Conservation (phyloP, 148 eudicot genomes). For the Persicaria maculosa region DNA sequence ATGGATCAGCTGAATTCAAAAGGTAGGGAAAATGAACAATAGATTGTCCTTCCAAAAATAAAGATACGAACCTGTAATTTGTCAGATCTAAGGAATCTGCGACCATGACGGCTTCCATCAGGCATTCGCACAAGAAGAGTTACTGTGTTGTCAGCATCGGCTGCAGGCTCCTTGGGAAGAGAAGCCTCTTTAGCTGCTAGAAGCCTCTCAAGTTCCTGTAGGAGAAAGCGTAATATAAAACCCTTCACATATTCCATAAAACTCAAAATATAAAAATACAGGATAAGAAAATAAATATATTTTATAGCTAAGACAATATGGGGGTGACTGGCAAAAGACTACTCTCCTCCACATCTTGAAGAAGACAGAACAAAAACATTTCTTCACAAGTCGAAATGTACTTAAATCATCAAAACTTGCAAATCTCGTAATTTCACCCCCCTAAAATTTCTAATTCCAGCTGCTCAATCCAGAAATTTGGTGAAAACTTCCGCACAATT, state of each 20-base stretch:
- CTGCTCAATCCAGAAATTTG: not conserved
- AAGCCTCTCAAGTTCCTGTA: slow-evolving; percentile 86
- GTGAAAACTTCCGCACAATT: slow-evolving; percentile 9
- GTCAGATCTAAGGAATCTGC: slow-evolving; percentile 71
- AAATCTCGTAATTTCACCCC: not conserved
- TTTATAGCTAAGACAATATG: no score
- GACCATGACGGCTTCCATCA: slow-evolving; percentile 84
- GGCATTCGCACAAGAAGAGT: slow-evolving; percentile 92
- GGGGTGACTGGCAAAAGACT: not conserved
- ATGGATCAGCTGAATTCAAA: slow-evolving; percentile 16
- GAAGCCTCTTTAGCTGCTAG: slow-evolving; percentile 91
- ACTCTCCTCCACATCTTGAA: not conserved
- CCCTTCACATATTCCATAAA: not conserved
- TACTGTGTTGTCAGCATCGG: slow-evolving; percentile 68
- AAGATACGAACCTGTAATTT: slow-evolving; percentile 64
- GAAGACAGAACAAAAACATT: not conserved
- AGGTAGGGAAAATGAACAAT: not conserved
- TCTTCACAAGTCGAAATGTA: not conserved
- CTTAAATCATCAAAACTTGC: not conserved
- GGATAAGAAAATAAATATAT: not conserved
- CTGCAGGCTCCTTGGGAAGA: slow-evolving; percentile 83
- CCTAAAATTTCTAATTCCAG: not conserved
- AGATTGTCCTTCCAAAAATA: not conserved
- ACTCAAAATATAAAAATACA: not conserved
- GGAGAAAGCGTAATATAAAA: slow-evolving; percentile 6